Percentiles rank a stretch among this genome's conserved stretches.
These are phyloP conservation scores for Candida dendrica DNA, from an alignment of 805 yeast genomes.

Conservation along the genomic window DNA sequence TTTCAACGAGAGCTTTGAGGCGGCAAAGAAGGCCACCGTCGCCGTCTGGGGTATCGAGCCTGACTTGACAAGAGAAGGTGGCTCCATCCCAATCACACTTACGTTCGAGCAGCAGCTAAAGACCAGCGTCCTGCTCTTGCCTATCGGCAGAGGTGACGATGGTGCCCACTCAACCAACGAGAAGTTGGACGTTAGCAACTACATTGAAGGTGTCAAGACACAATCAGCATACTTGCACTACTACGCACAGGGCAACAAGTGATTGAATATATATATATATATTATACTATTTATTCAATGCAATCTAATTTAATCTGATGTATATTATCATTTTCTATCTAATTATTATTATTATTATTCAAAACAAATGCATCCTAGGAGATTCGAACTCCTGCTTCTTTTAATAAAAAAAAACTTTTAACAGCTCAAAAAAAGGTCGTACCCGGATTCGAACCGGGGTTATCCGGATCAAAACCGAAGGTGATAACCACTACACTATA, in stretches of 20 bases:
- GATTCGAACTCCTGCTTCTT: too few relatives aligned
- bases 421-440: constrained; percentile 40
- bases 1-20: constrained; percentile 83
- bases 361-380: too few relatives aligned
- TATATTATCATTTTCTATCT: too few relatives aligned
- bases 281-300: too few relatives aligned
- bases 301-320: too few relatives aligned
- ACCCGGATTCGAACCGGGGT: constrained; percentile 88
- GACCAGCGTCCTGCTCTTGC: constrained; percentile 81
- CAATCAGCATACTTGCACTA: constrained; percentile 91
- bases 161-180: constrained; percentile 99
- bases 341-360: too few relatives aligned
- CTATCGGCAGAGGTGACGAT: constrained; percentile 98
- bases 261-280: background rate
- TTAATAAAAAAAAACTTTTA: too few relatives aligned
- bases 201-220: constrained; percentile 89
- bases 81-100: constrained; percentile 94
- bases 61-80: constrained; percentile 97
- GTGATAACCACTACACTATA: constrained; percentile 56
- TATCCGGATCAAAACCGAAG: constrained; percentile 55
- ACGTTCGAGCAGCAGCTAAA: constrained; percentile 85
- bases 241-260: constrained; percentile 34
- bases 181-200: constrained; percentile 82
- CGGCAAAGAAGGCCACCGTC: constrained; percentile 91
- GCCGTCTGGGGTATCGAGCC: constrained; percentile 94